Conservation (phyloP, 192 early-diverging fungal species). For the Phlyctochytrium arcticum region DNA sequence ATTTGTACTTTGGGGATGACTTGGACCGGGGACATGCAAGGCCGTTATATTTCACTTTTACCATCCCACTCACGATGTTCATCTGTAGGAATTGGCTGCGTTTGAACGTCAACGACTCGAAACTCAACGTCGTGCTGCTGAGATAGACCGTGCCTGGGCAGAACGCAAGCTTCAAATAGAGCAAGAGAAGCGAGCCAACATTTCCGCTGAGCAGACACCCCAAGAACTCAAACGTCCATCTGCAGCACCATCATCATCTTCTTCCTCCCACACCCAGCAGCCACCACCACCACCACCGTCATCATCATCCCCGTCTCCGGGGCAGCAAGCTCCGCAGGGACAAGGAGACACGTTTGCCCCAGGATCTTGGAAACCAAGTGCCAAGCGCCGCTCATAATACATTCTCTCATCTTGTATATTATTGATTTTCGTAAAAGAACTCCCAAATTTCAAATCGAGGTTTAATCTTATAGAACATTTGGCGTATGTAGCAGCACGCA, state of each 20-base stretch:
- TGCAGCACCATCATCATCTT: not conserved
- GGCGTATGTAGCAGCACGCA: no score
- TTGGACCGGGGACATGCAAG: no score
- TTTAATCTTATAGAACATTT: no score
- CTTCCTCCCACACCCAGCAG: no score
- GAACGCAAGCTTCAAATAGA: constrained; percentile 6
- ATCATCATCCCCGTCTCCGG: not conserved
- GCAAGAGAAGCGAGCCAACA: no score
- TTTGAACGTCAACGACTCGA: not conserved
- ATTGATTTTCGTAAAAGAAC: not conserved
- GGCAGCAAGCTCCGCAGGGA: constrained; percentile 15
- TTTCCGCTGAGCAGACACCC: no score
- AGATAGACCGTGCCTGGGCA: constrained; percentile 11
- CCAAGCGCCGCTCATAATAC: not conserved
- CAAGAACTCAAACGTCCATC: not conserved
- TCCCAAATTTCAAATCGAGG: no score
- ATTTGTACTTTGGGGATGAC: no score
- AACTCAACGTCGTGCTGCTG: not conserved
- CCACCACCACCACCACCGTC: not conserved
- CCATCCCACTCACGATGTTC: not conserved
- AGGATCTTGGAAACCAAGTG: constrained; percentile 21
- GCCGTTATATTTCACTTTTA: no score
- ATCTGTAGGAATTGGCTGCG: constrained; percentile 4
- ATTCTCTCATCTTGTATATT: not conserved
- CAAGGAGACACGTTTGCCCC: constrained; percentile 32